Conservation (phyloP, 2,329 filamentous ascomycete species). For the Colletotrichum scovillei region DNA sequence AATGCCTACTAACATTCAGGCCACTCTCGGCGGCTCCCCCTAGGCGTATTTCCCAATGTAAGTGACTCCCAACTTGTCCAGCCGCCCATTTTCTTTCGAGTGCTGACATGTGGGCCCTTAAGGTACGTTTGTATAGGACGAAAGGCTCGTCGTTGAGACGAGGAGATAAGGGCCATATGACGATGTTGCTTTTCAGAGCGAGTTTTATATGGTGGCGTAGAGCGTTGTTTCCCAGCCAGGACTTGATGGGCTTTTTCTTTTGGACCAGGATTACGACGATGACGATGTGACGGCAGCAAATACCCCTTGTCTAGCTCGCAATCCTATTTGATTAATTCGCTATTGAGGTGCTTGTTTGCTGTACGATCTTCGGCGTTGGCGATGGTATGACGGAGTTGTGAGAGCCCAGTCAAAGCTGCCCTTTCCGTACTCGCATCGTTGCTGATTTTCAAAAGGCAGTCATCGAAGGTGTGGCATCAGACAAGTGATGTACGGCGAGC, state of each 20-base stretch:
- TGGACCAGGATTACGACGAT: conserved; percentile 6
- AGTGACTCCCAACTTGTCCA: conserved; percentile 45
- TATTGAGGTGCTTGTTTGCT: neutral
- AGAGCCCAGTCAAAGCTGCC: neutral
- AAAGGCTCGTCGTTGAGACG: conserved; percentile 56
- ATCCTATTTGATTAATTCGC: neutral
- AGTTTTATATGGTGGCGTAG: neutral
- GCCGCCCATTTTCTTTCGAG: too few species aligned
- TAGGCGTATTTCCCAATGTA: conserved; percentile 73
- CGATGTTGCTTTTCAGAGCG: neutral
- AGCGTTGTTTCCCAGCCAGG: neutral
- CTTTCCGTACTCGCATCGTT: neutral
- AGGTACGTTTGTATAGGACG: conserved; percentile 73
- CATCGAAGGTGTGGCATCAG: neutral
- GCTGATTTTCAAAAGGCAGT: neutral
- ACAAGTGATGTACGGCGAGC: neutral
- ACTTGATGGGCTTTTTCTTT: neutral
- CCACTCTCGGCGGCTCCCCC: neutral
- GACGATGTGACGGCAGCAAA: conserved; percentile 19
- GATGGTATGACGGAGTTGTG: neutral
- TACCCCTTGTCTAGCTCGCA: conserved; percentile 20
- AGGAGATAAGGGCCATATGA: neutral
- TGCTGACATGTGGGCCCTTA: neutral
- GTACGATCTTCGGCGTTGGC: neutral
- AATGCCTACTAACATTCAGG: conserved; percentile 16